Evolutionary conservation across 495 filamentous ascomycete genomes (phyloP).

Genomic region (Penicillium roqueforti): DNA sequence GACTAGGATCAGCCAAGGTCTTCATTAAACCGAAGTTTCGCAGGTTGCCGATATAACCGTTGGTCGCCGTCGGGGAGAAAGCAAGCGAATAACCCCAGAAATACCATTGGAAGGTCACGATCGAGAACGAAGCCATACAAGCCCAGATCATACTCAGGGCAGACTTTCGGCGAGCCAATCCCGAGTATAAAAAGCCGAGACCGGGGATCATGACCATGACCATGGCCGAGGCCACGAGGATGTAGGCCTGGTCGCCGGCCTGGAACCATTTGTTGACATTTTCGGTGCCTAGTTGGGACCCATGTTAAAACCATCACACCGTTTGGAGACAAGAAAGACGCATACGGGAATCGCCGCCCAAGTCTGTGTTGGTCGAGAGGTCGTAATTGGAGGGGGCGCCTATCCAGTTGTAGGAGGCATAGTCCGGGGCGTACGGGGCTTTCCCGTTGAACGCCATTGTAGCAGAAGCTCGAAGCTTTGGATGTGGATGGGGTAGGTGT

Average conservation of each 20-base stretch:
- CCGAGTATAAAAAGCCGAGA: constrained; percentile 66
- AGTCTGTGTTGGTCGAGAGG: constrained; percentile 58
- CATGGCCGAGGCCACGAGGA: constrained; percentile 89
- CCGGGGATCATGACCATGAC: constrained; percentile 86
- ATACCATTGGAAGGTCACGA: constrained; percentile 71
- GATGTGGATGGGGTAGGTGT: not conserved
- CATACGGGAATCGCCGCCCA: constrained; percentile 82
- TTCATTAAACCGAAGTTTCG: constrained; percentile 64
- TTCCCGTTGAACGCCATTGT: constrained; percentile 29
- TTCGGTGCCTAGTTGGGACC: constrained; percentile 49
- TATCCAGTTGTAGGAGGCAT: constrained; percentile 73
- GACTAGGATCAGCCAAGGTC: constrained; percentile 57
- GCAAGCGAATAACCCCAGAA: constrained; percentile 74
- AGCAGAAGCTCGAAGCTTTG: constrained; percentile 1
- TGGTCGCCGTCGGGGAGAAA: constrained; percentile 59
- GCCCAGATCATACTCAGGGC: constrained; percentile 68
- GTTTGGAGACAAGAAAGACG: constrained; percentile 20
- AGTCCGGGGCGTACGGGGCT: constrained; percentile 38
- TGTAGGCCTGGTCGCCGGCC: constrained; percentile 77
- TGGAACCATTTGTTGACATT: constrained; percentile 88
- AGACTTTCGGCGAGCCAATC: constrained; percentile 60
- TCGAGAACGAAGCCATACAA: constrained; percentile 60
- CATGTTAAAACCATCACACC: not conserved
- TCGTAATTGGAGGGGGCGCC: constrained; percentile 73
- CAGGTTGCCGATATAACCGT: constrained; percentile 64